phyloP scores from a whole-genome alignment of 192 early-diverging fungal genomes.

The Diversispora epigaea region DNA sequence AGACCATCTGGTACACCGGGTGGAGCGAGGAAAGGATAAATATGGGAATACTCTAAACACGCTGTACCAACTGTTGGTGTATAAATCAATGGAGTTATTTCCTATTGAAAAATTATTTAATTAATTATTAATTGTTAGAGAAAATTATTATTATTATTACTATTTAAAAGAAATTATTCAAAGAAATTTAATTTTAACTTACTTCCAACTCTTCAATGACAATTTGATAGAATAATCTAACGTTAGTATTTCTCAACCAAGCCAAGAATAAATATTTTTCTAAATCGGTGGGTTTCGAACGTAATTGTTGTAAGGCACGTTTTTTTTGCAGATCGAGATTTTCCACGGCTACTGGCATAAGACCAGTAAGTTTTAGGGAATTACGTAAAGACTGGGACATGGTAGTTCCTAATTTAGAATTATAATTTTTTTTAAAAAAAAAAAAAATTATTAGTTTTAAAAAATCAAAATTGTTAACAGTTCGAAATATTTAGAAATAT shows the following conservation, averaged over 20 bases:
- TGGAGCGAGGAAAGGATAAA: slow-evolving; percentile 81
- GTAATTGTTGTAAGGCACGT: slow-evolving; percentile 70
- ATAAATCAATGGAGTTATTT: slow-evolving; percentile 78
- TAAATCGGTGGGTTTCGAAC: slow-evolving; percentile 63
- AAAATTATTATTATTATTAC: background rate
- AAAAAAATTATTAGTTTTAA: no score
- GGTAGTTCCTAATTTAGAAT: slow-evolving; percentile 72
- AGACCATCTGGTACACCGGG: slow-evolving; percentile 80
- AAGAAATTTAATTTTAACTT: slow-evolving; percentile 13
- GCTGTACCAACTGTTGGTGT: slow-evolving; percentile 83
- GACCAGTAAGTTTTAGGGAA: slow-evolving; percentile 64
- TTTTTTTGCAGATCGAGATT: slow-evolving; percentile 70
- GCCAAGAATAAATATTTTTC: slow-evolving; percentile 88
- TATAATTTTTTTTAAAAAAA: background rate
- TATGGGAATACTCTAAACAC: slow-evolving; percentile 85
- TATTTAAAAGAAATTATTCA: background rate
- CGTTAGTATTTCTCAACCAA: slow-evolving; percentile 76
- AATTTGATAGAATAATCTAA: slow-evolving; percentile 81
- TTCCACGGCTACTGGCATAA: slow-evolving; percentile 75
- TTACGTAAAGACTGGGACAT: slow-evolving; percentile 50
- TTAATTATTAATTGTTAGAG: background rate
- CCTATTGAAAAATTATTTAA: slow-evolving; percentile 47
- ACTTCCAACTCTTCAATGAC: slow-evolving; percentile 75
- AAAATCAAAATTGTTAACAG: no score
- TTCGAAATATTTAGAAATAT: no score